A percentile compares a stretch with the other conserved stretches of the same genome.
These are phyloP conservation scores for Tulasnella calospora DNA, from an alignment of 768 basidiomycete genomes.

Conservation along the genomic window DNA sequence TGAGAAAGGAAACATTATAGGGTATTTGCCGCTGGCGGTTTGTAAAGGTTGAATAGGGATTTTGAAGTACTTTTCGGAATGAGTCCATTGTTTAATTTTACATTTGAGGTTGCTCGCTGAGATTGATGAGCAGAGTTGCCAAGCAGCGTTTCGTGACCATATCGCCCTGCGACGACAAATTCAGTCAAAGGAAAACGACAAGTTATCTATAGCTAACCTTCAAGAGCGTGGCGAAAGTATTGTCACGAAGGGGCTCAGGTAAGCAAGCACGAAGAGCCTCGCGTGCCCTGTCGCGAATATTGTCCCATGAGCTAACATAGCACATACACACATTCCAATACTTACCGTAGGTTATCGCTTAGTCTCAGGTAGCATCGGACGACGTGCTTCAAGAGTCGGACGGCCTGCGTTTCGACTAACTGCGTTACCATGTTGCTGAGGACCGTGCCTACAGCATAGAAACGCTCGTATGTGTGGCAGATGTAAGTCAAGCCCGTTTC, in stretches of 20 bases:
- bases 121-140: constrained; percentile 81
- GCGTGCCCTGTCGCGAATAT: constrained; percentile 58
- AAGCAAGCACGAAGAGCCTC: constrained; percentile 94
- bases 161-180: constrained; percentile 60
- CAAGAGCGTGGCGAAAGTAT: constrained; percentile 84
- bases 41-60: neutral
- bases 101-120: constrained; percentile 37
- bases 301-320: neutral
- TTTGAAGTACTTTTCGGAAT: neutral
- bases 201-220: constrained; percentile 54
- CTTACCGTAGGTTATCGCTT: constrained; percentile 90
- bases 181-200: neutral
- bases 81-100: neutral
- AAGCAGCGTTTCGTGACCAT: constrained; percentile 97
- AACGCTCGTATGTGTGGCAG: constrained; percentile 99
- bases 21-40: neutral
- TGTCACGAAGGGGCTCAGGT: constrained; percentile 90
- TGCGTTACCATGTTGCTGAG: constrained; percentile 98
- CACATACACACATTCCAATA: constrained; percentile 27
- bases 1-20: neutral
- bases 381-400: constrained; percentile 92
- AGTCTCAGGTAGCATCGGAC: constrained; percentile 94
- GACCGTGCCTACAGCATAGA: constrained; percentile 98
- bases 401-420: constrained; percentile 95
- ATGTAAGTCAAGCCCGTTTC: constrained; percentile 98